A percentile compares a stretch with the other conserved stretches of the same genome.
These are phyloP conservation scores for Pugionium dolabratum DNA, from an alignment of 345 rosid genomes.

Conservation along the genomic window DNA sequence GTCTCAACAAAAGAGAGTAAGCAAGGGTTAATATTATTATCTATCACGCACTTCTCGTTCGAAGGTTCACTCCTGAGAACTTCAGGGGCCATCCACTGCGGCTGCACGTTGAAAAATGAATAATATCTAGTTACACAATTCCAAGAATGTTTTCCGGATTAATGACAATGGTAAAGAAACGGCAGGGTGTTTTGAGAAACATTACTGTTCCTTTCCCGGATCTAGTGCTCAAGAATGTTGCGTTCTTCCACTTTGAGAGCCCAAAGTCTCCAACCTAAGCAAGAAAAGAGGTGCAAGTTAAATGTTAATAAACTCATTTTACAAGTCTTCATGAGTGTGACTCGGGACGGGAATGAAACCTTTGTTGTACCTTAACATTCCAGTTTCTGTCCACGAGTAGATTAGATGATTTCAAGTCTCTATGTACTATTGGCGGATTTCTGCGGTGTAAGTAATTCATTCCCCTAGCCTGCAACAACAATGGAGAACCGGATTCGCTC, in stretches of 20 bases:
- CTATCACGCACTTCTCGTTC: constrained; percentile 64
- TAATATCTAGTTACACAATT: not conserved
- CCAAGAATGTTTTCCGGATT: not conserved
- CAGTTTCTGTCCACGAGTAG: constrained; percentile 85
- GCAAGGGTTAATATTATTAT: not conserved
- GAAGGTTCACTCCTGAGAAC: constrained; percentile 86
- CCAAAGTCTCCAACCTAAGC: constrained; percentile 93
- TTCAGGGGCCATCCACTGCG: constrained; percentile 99
- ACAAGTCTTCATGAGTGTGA: not conserved
- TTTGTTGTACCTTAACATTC: constrained; percentile 71
- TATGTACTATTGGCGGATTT: constrained; percentile 84
- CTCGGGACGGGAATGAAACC: not conserved
- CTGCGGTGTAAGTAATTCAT: constrained; percentile 92
- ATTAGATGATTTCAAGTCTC: constrained; percentile 91
- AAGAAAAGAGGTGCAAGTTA: not conserved
- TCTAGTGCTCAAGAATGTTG: constrained; percentile 67
- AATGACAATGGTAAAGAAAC: not conserved
- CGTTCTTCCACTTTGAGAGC: constrained; percentile 78
- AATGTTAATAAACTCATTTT: not conserved
- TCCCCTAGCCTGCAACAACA: constrained; percentile 73
- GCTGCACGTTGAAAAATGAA: constrained; percentile 49
- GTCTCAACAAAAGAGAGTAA: not conserved
- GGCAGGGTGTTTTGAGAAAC: constrained; percentile 6
- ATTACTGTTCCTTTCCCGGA: constrained; percentile 90
- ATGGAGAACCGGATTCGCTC: not conserved